Evolutionary conservation across 208 protist genomes (phyloP).

Genomic region (Trypanosoma boissoni): DNA sequence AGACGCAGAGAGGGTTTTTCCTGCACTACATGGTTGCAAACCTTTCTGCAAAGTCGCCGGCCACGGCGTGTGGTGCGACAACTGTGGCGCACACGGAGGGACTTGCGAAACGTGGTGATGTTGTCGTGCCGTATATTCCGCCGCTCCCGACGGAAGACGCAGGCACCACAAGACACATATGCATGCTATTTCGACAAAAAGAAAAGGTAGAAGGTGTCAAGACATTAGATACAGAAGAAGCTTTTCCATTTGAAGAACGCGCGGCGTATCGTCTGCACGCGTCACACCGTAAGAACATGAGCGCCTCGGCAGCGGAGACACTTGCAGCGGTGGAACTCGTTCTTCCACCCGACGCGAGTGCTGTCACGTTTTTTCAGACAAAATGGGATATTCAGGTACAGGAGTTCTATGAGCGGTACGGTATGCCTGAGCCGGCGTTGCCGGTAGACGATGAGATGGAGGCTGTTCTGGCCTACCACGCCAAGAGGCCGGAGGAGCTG

Average conservation of each 20-base stretch:
- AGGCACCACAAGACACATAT: slow-evolving; percentile 81
- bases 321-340: slow-evolving; percentile 54
- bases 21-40: slow-evolving; percentile 89
- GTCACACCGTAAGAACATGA: slow-evolving; percentile 8
- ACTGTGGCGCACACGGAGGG: slow-evolving; percentile 11
- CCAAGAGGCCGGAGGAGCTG: slow-evolving; percentile 41
- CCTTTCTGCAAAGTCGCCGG: slow-evolving; percentile 27
- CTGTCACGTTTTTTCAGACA: slow-evolving; percentile 86
- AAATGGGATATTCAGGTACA: slow-evolving; percentile 93
- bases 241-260: slow-evolving; percentile 49
- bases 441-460: slow-evolving; percentile 76
- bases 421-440: slow-evolving; percentile 67
- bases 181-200: slow-evolving; percentile 76
- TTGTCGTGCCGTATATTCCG: slow-evolving; percentile 77
- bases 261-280: slow-evolving; percentile 71
- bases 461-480: slow-evolving; percentile 79
- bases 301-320: slow-evolving; percentile 25
- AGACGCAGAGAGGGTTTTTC: slow-evolving; percentile 66
- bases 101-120: slow-evolving; percentile 48
- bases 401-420: slow-evolving; percentile 83
- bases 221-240: slow-evolving; percentile 26
- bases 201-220: slow-evolving; percentile 30
- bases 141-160: slow-evolving; percentile 90
- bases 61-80: slow-evolving; percentile 1
- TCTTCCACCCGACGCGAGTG: slow-evolving; percentile 50